Conservation (phyloP, 176 grass and related monocot genomes). For the Olyra latifolia region DNA sequence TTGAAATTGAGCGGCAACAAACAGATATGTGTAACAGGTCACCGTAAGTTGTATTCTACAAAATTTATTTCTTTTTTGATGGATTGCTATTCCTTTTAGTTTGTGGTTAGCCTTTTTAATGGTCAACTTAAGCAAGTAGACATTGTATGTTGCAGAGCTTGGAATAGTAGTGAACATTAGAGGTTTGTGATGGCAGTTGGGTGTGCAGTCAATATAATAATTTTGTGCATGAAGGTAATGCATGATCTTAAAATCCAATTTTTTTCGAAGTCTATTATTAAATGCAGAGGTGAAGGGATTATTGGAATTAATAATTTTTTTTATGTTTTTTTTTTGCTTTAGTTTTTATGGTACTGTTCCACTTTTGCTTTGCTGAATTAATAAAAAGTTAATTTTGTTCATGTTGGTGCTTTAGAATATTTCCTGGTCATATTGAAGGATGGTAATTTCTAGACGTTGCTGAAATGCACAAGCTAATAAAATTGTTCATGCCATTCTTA, state of each 20-base stretch:
- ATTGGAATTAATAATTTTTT: not conserved
- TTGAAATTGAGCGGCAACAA: not conserved
- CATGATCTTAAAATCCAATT: not conserved
- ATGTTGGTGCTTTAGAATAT: not conserved
- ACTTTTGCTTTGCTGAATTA: not conserved
- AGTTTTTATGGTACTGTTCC: not conserved
- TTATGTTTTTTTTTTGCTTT: no score
- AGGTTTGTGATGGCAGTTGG: not conserved
- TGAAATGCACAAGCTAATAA: not conserved
- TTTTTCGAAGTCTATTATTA: not conserved
- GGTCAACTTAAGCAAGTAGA: not conserved
- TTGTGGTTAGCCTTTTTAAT: not conserved
- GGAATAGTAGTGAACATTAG: not conserved
- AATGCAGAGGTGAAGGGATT: not conserved
- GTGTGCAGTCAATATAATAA: not conserved
- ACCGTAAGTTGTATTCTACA: not conserved
- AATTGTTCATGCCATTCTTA: not conserved
- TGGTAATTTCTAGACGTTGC: not conserved
- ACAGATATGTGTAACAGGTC: not conserved
- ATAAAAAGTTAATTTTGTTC: not conserved
- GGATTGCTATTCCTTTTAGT: not conserved
- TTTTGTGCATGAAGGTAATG: constrained; percentile 4
- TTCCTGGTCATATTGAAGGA: not conserved
- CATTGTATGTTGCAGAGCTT: not conserved
- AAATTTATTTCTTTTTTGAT: constrained; percentile 1